These are phyloP conservation scores for Gracilaria caudata DNA, from an alignment of 23 red algal genomes.

Conservation along the genomic window DNA sequence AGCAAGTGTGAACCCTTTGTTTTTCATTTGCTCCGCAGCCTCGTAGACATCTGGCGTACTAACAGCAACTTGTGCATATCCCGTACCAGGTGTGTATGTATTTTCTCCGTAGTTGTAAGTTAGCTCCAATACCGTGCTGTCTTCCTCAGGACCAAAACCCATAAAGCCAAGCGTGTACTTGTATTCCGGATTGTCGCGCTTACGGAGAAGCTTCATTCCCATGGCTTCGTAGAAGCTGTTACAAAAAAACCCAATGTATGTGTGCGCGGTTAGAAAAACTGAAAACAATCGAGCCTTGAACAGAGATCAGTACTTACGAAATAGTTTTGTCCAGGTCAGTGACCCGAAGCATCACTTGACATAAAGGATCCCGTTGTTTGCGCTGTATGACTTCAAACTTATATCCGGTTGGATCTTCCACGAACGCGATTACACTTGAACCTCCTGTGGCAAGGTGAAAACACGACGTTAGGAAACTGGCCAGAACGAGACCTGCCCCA, in stretches of 20 bases:
- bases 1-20: slow-evolving; percentile 56
- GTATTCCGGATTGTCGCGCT: slow-evolving; percentile 40
- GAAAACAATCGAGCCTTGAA: not conserved
- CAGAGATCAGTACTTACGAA: slow-evolving; percentile 9
- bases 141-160: slow-evolving; percentile 75
- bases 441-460: slow-evolving; percentile 24
- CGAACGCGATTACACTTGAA: slow-evolving; percentile 54
- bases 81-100: slow-evolving; percentile 61
- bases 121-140: slow-evolving; percentile 67
- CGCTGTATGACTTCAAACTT: slow-evolving; percentile 72
- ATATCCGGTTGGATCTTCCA: slow-evolving; percentile 73
- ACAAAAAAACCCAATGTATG: not conserved
- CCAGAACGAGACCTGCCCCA: not conserved
- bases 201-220: slow-evolving; percentile 73
- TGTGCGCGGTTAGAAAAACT: not conserved
- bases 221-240: slow-evolving; percentile 63
- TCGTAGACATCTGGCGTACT: slow-evolving; percentile 73
- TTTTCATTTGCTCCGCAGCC: slow-evolving; percentile 67
- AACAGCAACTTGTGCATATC: slow-evolving; percentile 84
- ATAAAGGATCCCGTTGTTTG: slow-evolving; percentile 62
- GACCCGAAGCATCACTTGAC: slow-evolving; percentile 75
- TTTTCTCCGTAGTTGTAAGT: slow-evolving; percentile 76
- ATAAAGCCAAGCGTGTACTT: slow-evolving; percentile 71
- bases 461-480: not conserved
- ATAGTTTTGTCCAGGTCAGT: slow-evolving; percentile 63